A percentile compares a stretch with the other conserved stretches of the same genome.
phyloP scores from a whole-genome alignment of 2,329 filamentous ascomycete genomes.

The Canariomyces notabilis region DNA sequence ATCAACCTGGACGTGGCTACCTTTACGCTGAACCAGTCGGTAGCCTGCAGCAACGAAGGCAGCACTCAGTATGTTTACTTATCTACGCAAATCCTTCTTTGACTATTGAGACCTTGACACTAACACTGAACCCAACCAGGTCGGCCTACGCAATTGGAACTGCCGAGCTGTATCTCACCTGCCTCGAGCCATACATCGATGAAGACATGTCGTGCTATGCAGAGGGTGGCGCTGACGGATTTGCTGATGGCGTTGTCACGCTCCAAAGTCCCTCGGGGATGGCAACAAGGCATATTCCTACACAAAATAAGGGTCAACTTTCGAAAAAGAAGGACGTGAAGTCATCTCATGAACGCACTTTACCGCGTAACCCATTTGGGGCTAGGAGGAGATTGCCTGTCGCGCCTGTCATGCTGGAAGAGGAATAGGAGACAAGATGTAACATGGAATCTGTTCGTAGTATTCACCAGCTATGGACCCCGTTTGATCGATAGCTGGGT shows the following conservation, averaged over 20 bases:
- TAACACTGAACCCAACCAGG: too few species aligned
- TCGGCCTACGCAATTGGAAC: slow-evolving; percentile 7
- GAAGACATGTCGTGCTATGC: slow-evolving; percentile 1
- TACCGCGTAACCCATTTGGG: background rate
- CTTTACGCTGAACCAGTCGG: slow-evolving; percentile 14
- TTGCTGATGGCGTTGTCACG: slow-evolving; percentile 1
- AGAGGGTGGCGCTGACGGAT: background rate
- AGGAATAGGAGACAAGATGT: background rate
- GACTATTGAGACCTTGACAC: too few species aligned
- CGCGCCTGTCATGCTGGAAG: background rate
- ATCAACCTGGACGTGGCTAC: slow-evolving; percentile 16
- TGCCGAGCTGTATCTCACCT: slow-evolving; percentile 8
- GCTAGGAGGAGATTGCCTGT: background rate
- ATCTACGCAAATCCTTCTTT: background rate
- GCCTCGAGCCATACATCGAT: background rate
- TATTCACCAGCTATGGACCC: too few species aligned
- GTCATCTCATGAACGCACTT: background rate
- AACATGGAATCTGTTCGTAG: background rate
- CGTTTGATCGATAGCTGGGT: background rate
- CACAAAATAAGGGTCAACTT: background rate
- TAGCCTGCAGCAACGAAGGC: background rate
- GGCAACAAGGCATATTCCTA: background rate
- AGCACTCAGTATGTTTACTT: background rate
- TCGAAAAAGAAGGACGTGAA: background rate
- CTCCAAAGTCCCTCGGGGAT: background rate